Conservation (phyloP, 768 basidiomycete genomes). For the Amanita rubescens region DNA sequence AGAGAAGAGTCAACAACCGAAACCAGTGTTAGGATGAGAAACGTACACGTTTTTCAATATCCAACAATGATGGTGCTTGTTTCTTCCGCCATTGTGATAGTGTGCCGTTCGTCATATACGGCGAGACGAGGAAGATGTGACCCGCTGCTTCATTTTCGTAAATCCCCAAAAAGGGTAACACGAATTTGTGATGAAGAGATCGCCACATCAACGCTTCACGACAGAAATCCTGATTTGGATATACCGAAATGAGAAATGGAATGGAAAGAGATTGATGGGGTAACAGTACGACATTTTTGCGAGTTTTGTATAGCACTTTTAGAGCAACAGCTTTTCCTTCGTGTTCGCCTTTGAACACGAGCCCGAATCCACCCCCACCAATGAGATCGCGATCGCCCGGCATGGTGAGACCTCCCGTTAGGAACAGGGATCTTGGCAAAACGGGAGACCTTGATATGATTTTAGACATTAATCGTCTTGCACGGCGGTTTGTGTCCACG, state of each 20-base stretch:
- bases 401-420: not conserved
- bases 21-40: too few species aligned
- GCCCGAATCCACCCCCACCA: not conserved
- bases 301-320: not conserved
- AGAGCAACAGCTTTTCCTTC: not conserved
- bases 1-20: not conserved
- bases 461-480: slow-evolving; percentile 1
- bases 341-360: not conserved
- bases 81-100: not conserved
- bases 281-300: not conserved
- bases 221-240: not conserved
- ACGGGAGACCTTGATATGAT: not conserved
- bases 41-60: not conserved
- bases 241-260: not conserved
- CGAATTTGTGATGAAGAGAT: not conserved
- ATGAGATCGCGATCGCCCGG: not conserved
- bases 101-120: not conserved
- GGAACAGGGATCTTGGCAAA: not conserved
- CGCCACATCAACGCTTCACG: not conserved
- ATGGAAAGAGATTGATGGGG: not conserved
- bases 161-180: not conserved
- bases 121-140: not conserved
- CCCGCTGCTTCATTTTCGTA: not conserved
- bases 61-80: not conserved
- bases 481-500: not conserved